Evolutionary conservation across 2,329 filamentous ascomycete species (phyloP).

Genomic region (Alternaria arborescens): DNA sequence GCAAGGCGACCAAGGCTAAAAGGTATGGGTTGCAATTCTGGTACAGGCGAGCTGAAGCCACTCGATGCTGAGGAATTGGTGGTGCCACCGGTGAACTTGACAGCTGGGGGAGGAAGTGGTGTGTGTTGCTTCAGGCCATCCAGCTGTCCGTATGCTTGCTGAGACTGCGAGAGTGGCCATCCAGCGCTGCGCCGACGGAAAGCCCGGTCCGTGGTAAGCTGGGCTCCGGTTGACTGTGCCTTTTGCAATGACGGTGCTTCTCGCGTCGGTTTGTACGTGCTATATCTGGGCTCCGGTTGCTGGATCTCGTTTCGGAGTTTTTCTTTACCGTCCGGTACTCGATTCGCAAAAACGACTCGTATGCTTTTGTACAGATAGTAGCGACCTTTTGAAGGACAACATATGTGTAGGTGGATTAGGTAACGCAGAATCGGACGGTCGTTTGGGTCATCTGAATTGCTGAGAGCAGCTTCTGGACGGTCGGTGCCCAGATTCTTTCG

Average conservation of each 20-base stretch:
- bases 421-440: constrained; percentile 84
- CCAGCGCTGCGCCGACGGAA: constrained; percentile 45
- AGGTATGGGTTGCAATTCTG: constrained; percentile 62
- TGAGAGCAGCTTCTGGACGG: constrained; percentile 61
- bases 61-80: constrained; percentile 32
- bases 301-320: constrained; percentile 90
- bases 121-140: constrained; percentile 36
- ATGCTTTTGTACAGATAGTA: constrained; percentile 93
- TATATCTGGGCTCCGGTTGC: constrained; percentile 85
- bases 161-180: constrained; percentile 38
- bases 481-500: constrained; percentile 61
- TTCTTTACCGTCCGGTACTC: constrained; percentile 94
- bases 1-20: constrained; percentile 54
- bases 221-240: constrained; percentile 28
- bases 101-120: constrained; percentile 43
- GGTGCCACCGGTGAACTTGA: constrained; percentile 42
- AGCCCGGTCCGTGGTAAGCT: constrained; percentile 38
- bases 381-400: constrained; percentile 81
- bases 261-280: constrained; percentile 75
- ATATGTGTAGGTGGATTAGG: constrained; percentile 91
- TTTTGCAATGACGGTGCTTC: constrained; percentile 47
- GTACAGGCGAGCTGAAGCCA: constrained; percentile 34
- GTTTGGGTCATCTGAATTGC: constrained; percentile 59
- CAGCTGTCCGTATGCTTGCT: constrained; percentile 38
- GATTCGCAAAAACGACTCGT: constrained; percentile 94